Evolutionary conservation across 257 asterid species (phyloP), one percentile per base, ranked within the genome.

Genomic region (Solanum sejunctum): DNA sequence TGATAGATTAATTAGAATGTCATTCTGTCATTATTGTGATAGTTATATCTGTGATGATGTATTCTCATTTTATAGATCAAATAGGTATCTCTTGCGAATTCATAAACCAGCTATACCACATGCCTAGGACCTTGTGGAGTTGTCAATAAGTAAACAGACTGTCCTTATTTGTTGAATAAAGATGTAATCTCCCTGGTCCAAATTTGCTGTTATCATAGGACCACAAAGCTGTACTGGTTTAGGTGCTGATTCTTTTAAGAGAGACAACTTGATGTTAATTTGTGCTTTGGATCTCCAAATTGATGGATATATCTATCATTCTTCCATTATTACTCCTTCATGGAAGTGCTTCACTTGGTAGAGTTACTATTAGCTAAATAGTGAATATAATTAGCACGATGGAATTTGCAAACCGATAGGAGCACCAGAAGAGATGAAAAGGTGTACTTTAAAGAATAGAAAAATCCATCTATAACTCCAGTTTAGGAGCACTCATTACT

Each of bases 401-500:
- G 55, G n/a, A 72, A 36, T 6, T n/a, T 20, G 12, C 57, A 45
- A n/a, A 45, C 3, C 39, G 7, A 12, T 45, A n/a, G 45, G 66
- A 10, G 11, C 52, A 52, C 28, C 49, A 78, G 28, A 51, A 77
- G 83, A 52, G 2, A 52, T 28, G 64, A 78, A 17, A 52, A 52
- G 49, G 13, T 26, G 8, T 10, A 78, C 47, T 49, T 41, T 28
- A 52, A 78, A 28, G 43, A 28, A 15, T 16, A 52, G n/a, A 78
- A 52, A 78, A 52, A 10, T 26, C 54, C 83, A 78, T 78, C 64
- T 78, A 78, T 78, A 26, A 52, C 49, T 28, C 83, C 47, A 28
- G 18, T 78, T 45, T 23, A 13, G 84, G 32, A 66, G 78, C 84
- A 58, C n/a, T 84, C 88, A 88, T 61, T 60, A 5, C 15, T 87